These are phyloP conservation scores for Hymenoscyphus albidus DNA, from an alignment of 2,329 filamentous ascomycete genomes.

Conservation along the genomic window DNA sequence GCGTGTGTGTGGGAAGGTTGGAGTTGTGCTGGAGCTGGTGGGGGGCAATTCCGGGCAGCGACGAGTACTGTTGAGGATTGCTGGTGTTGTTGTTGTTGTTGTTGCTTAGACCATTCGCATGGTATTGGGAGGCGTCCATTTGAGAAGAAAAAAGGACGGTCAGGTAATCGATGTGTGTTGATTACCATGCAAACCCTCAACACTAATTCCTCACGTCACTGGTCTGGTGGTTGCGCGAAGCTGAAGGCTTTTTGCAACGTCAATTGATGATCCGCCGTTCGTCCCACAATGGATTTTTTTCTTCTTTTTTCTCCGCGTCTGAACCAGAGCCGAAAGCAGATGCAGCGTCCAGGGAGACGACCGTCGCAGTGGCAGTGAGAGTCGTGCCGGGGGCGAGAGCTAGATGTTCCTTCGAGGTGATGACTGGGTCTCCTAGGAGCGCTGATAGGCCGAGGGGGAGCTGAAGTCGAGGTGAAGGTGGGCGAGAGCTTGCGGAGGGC, in stretches of 20 bases:
- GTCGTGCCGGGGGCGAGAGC: neutral
- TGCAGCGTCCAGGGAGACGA: conserved; percentile 5
- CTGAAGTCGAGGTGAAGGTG: conserved; percentile 2
- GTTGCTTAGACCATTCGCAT: conserved; percentile 31
- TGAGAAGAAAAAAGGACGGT: neutral
- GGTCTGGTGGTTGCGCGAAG: conserved; percentile 2
- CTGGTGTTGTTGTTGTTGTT: conserved; percentile 23
- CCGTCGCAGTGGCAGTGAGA: neutral
- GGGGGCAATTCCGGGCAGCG: conserved; percentile 33
- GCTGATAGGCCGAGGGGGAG: conserved; percentile 1
- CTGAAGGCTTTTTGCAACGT: neutral
- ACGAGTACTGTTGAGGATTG: conserved; percentile 24
- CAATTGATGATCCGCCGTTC: neutral
- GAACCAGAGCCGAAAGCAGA: neutral
- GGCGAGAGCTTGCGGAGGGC: neutral
- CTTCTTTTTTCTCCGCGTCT: neutral
- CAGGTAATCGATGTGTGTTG: neutral
- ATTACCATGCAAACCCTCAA: conserved; percentile 11
- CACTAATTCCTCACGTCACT: conserved; percentile 8
- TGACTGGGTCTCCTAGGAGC: neutral
- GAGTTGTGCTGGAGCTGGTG: conserved; percentile 41
- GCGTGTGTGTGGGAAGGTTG: conserved; percentile 47
- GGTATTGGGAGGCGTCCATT: conserved; percentile 33
- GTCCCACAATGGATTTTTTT: neutral
- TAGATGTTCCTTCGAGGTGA: neutral